Evolutionary conservation across 495 filamentous ascomycete genomes (phyloP), one percentile per base, ranked within the genome.

Genomic region (Staphylotrichum longicolle): DNA sequence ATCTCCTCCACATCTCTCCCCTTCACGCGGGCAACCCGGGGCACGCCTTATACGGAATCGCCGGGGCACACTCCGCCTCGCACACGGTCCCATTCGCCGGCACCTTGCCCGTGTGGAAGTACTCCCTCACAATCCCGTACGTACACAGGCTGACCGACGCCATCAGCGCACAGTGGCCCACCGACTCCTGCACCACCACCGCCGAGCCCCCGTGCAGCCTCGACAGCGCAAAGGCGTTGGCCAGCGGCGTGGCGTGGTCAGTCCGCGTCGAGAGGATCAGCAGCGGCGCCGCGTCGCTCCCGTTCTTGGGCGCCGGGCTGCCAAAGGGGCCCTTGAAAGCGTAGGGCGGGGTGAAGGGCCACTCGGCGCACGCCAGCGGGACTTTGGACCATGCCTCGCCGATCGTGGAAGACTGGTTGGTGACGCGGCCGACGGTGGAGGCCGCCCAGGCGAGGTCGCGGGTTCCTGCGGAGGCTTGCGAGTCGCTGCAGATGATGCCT

Each of bases 401-500:
- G 14, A 83, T 65, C 9, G 71, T 68, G 3, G 68, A 55, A 51
- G 82, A 84, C 47, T 84, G 78, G 11, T 53, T 57, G 10, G 68
- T 65, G 9, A 85, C 66, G 15, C 68, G 39, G 14, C 61, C 33
- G 62, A 81, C 78, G 54, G 79, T 74, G 1, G 65, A 50, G 8
- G 63, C 49, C 52, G 87, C 85, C 14, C 63, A 65, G 1, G 70
- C 61, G 14, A 73, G 71, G 5, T 67, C 63, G 1, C 61, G 54
- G 20, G 0, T n/a, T 33, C 30, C 27, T 14, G 63, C 40, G 15
- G 78, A 62, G 35, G 71, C 72, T 11, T 75, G 74, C 0, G 62
- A 59, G 57, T 91, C 87, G 1, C 77, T 71, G 69, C 88, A 90
- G 0, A 81, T 68, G 49, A 89, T 81, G n/a, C 80, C 81, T 14